These are phyloP conservation scores for Citrullus mucosospermus DNA, from an alignment of 306 rosid species.

Conservation along the genomic window DNA sequence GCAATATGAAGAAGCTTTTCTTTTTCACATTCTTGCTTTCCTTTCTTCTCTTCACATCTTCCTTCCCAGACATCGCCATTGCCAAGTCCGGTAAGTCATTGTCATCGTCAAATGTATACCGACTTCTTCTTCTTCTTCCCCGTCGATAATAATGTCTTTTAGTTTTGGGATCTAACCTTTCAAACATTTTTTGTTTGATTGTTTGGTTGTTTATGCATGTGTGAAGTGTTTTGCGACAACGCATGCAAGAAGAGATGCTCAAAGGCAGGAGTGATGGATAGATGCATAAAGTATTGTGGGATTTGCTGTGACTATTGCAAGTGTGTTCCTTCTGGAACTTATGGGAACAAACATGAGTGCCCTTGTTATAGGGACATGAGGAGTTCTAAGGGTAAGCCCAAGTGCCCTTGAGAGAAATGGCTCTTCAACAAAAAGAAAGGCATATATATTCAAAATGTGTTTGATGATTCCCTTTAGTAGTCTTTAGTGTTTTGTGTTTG, in stretches of 20 bases:
- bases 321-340: constrained; percentile 39
- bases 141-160: too few relatives aligned
- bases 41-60: not conserved
- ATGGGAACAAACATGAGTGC: not conserved
- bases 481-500: too few relatives aligned
- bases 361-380: constrained; percentile 1
- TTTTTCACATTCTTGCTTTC: not conserved
- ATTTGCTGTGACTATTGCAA: constrained; percentile 56
- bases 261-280: constrained; percentile 40
- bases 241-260: constrained; percentile 39
- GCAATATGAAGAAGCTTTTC: not conserved
- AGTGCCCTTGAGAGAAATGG: not conserved
- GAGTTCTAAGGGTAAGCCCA: not conserved
- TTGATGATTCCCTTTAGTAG: too few relatives aligned
- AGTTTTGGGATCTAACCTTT: not conserved
- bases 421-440: not conserved
- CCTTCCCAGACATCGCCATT: not conserved
- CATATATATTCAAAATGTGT: too few relatives aligned
- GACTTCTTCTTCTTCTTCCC: too few relatives aligned
- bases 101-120: not conserved
- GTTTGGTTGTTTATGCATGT: not conserved
- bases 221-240: not conserved
- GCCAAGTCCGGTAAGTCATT: not conserved
- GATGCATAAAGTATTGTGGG: constrained; percentile 62
- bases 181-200: not conserved